Conservation (phyloP, 768 basidiomycete species). For the Artomyces pyxidatus region DNA sequence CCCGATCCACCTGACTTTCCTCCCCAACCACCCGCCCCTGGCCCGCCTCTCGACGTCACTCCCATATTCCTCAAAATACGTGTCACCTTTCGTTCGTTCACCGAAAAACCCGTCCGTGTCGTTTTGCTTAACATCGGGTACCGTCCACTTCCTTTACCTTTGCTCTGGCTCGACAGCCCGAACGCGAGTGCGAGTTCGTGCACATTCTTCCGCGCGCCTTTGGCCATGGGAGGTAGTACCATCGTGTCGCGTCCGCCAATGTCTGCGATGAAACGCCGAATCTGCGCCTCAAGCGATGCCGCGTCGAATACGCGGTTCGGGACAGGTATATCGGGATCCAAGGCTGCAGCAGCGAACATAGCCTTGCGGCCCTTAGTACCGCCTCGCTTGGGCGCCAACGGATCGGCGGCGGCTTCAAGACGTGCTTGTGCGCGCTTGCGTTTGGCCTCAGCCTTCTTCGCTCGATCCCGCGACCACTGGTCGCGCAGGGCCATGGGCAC, state of each 20-base stretch:
- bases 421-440: slow-evolving; percentile 49
- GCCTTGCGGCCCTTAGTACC: slow-evolving; percentile 65
- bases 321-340: slow-evolving; percentile 36
- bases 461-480: slow-evolving; percentile 77
- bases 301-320: slow-evolving; percentile 53
- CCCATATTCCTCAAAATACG: slow-evolving; percentile 28
- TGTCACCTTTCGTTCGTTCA: slow-evolving; percentile 56
- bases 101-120: slow-evolving; percentile 39
- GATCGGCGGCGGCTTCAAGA: slow-evolving; percentile 52
- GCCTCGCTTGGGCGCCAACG: slow-evolving; percentile 50
- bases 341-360: slow-evolving; percentile 46
- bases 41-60: slow-evolving; percentile 20
- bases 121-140: slow-evolving; percentile 78
- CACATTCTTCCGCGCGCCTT: slow-evolving; percentile 58
- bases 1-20: slow-evolving; percentile 17
- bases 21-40: slow-evolving; percentile 21
- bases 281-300: slow-evolving; percentile 58
- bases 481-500: slow-evolving; percentile 50
- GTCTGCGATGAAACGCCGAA: slow-evolving; percentile 61
- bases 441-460: slow-evolving; percentile 75
- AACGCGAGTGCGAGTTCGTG: slow-evolving; percentile 81
- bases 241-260: slow-evolving; percentile 43
- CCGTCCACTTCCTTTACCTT: slow-evolving; percentile 56
- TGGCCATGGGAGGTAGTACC: slow-evolving; percentile 73
- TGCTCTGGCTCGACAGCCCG: slow-evolving; percentile 68